Evolutionary conservation across 257 asterid species (phyloP).

Genomic region (Solanum gandarillasii): DNA sequence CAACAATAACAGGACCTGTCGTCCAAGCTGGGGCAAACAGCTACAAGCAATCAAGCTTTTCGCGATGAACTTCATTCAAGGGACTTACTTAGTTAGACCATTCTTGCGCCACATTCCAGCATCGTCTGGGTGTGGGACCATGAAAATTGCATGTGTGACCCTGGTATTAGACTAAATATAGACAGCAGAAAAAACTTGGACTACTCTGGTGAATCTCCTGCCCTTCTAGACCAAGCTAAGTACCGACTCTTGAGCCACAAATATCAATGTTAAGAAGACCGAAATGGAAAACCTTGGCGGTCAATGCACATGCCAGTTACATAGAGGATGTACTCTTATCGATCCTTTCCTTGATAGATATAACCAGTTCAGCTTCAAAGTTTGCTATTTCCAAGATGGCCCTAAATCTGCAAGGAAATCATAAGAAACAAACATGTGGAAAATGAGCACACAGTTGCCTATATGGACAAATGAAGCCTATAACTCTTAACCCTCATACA

Average conservation of each 20-base stretch:
- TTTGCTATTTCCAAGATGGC: not conserved
- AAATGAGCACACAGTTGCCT: not conserved
- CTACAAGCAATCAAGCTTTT: not conserved
- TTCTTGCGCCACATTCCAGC: not conserved
- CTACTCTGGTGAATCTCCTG: not conserved
- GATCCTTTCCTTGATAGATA: not conserved
- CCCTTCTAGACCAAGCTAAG: not conserved
- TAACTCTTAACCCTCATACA: not conserved
- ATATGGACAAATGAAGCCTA: not conserved
- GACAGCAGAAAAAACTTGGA: not conserved
- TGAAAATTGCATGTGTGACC: not conserved
- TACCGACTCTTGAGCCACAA: not conserved
- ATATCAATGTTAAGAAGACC: not conserved
- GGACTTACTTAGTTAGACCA: not conserved
- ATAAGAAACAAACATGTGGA: not conserved
- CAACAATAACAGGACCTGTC: too few relatives aligned
- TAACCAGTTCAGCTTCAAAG: not conserved
- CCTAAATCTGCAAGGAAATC: not conserved
- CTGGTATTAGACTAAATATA: not conserved
- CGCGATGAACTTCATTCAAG: not conserved
- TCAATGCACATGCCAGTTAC: not conserved
- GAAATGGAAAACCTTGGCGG: not conserved
- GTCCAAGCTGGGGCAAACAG: not conserved
- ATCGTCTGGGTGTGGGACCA: not conserved
- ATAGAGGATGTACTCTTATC: not conserved